Conservation (phyloP, 495 filamentous ascomycete species). For the Acidomyces sp. region DNA sequence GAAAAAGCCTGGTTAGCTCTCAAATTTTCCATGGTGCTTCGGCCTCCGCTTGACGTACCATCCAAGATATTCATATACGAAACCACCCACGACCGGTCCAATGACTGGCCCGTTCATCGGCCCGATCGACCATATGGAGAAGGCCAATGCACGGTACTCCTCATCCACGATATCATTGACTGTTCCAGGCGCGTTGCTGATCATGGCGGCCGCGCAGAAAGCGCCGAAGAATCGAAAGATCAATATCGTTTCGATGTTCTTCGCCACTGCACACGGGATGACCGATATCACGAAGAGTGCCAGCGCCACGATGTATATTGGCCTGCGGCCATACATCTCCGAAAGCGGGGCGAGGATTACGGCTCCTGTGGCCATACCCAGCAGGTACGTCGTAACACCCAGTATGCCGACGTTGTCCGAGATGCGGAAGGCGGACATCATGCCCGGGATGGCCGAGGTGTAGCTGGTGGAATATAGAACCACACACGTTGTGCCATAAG, state of each 20-base stretch:
- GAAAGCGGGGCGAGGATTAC: slow-evolving; percentile 62
- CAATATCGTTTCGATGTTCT: slow-evolving; percentile 49
- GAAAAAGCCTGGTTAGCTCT: too few relatives aligned
- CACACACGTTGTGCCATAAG: slow-evolving; percentile 59
- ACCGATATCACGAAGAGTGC: slow-evolving; percentile 50
- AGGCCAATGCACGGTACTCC: slow-evolving; percentile 54
- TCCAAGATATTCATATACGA: slow-evolving; percentile 60
- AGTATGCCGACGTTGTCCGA: slow-evolving; percentile 50
- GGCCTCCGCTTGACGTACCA: too few relatives aligned
- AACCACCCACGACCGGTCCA: slow-evolving; percentile 59
- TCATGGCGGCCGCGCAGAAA: slow-evolving; percentile 62
- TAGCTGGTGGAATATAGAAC: slow-evolving; percentile 82
- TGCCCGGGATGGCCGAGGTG: slow-evolving; percentile 51
- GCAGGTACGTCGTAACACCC: slow-evolving; percentile 66
- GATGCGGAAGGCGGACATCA: slow-evolving; percentile 54
- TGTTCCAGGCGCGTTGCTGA: slow-evolving; percentile 71
- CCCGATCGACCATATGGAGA: slow-evolving; percentile 65
- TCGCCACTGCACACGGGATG: slow-evolving; percentile 58
- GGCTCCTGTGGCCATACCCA: slow-evolving; percentile 60
- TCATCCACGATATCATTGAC: slow-evolving; percentile 65
- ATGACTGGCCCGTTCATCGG: slow-evolving; percentile 60
- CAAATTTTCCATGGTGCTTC: too few relatives aligned
- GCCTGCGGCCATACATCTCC: slow-evolving; percentile 67
- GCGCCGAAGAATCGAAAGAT: slow-evolving; percentile 64
- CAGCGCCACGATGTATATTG: slow-evolving; percentile 55